Evolutionary conservation across 2,329 filamentous ascomycete species (phyloP).

Genomic region (Sarocladiaceae sp.): DNA sequence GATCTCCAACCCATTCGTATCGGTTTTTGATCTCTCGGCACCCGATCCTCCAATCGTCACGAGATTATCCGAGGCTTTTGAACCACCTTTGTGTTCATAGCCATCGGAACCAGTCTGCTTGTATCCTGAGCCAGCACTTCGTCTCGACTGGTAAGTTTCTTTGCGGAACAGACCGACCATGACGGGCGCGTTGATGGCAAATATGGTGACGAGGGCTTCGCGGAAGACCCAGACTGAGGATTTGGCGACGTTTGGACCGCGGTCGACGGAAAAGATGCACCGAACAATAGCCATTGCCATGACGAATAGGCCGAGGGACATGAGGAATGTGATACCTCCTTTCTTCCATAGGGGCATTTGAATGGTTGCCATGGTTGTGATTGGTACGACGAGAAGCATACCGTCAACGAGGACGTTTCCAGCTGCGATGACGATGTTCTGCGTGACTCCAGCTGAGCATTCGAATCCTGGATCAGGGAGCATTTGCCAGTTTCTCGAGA

Average conservation of each 20-base stretch:
- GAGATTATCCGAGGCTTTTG: background rate
- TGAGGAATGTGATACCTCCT: slow-evolving; percentile 7
- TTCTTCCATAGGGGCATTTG: slow-evolving; percentile 4
- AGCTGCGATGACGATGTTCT: slow-evolving; percentile 9
- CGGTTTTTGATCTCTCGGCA: background rate
- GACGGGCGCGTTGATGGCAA: slow-evolving; percentile 10
- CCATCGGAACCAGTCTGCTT: background rate
- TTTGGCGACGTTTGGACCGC: slow-evolving; percentile 4
- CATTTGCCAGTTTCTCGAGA: slow-evolving; percentile 9
- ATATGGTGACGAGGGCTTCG: slow-evolving; percentile 11
- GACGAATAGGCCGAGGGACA: slow-evolving; percentile 10
- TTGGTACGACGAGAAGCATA: slow-evolving; percentile 7
- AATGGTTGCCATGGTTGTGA: background rate
- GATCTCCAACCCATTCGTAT: background rate
- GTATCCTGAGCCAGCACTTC: background rate
- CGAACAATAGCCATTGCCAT: slow-evolving; percentile 11
- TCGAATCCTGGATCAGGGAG: slow-evolving; percentile 10
- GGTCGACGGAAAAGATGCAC: slow-evolving; percentile 9
- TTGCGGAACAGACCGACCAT: slow-evolving; percentile 7
- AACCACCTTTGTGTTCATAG: background rate
- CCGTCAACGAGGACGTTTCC: slow-evolving; percentile 10
- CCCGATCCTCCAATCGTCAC: background rate
- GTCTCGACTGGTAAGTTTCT: slow-evolving; percentile 3
- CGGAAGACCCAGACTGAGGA: slow-evolving; percentile 11
- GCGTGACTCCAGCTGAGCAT: slow-evolving; percentile 8